Base-by-base conservation (phyloP, 2,329 filamentous ascomycete species). In the Scedosporium dehoogii region DNA sequence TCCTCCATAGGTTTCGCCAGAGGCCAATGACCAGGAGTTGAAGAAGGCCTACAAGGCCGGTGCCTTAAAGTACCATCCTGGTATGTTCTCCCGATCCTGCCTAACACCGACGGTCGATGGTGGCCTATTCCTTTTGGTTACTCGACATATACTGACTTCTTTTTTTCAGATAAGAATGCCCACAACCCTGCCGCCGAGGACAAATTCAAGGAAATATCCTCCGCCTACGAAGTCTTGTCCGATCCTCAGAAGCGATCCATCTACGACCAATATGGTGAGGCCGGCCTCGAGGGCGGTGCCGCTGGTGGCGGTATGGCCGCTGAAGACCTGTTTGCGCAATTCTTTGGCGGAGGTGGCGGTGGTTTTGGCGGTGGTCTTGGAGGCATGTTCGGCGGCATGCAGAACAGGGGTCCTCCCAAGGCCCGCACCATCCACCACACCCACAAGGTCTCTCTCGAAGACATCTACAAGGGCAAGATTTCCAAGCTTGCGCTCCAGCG, bases 181-280 rank as follows among this genome's bases (percentile, higher is more conserved):
- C 86, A 94, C 80, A 96, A 96, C 80, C 92, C 92, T 48, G 89
- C 87, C 27, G 92, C 94, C 60, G 92, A 93, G 69, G 92, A 96
- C 65, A 99, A 97, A 78, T 99, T 99, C 87, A 97, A 99, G 81
- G 92, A 97, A 71, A 84, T 97, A 65, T 96, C 92, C 67, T 88
- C 93, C 73, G 94, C 94, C 65, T 99, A 97, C 78, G 94, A 99
- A 81, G 84, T 96, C 68, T 87, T 99, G 18, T 94, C 90, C 69
- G 94, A 99, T 73, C 75, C 90, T 46, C 89, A 97, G 76, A 97
- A 97, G 83, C 91, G 94, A 73, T 78, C 86, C 69, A 74, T 97
- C 65, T 99, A 99, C 76, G 94, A 99, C 72, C 91, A 97, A 77
- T 96, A 96, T 87, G 94, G 94, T 68, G 92, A 99, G 79, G 92